These are phyloP conservation scores for Penicillium lagena DNA, from an alignment of 495 filamentous ascomycete species.

Conservation along the genomic window DNA sequence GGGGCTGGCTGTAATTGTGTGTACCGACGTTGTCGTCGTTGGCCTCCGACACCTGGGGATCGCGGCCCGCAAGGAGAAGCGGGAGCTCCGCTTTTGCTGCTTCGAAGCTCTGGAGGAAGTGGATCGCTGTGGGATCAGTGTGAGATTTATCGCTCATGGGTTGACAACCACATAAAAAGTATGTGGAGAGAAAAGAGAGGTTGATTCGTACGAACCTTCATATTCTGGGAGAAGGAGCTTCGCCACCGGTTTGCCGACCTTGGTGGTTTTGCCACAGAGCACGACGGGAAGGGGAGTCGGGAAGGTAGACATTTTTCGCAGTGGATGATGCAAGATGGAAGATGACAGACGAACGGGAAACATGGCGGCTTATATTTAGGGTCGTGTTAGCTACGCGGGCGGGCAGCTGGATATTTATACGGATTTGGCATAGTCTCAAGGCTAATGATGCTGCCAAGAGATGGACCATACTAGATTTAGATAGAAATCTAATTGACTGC, in stretches of 20 bases:
- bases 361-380: too few relatives aligned
- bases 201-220: constrained; percentile 14
- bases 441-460: too few relatives aligned
- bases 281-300: constrained; percentile 8
- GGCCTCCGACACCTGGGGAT: constrained; percentile 9
- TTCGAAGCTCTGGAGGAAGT: constrained; percentile 18
- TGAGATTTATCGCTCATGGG: neutral
- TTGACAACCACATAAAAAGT: neutral
- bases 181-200: neutral
- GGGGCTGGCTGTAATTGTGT: constrained; percentile 19
- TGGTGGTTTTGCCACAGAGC: constrained; percentile 14
- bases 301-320: constrained; percentile 5
- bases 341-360: too few relatives aligned
- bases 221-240: constrained; percentile 19
- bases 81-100: constrained; percentile 18
- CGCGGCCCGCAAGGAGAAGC: constrained; percentile 17
- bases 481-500: too few relatives aligned
- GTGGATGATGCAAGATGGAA: neutral
- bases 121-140: constrained; percentile 14
- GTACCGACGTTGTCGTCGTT: constrained; percentile 19
- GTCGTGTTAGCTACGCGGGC: too few relatives aligned
- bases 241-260: constrained; percentile 19
- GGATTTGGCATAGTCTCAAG: too few relatives aligned
- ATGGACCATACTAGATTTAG: too few relatives aligned
- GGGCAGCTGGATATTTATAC: too few relatives aligned